Percentiles rank a stretch among this genome's conserved stretches.
These are phyloP conservation scores for Solanum ossicruentum DNA, from an alignment of 257 asterid genomes.

Conservation along the genomic window DNA sequence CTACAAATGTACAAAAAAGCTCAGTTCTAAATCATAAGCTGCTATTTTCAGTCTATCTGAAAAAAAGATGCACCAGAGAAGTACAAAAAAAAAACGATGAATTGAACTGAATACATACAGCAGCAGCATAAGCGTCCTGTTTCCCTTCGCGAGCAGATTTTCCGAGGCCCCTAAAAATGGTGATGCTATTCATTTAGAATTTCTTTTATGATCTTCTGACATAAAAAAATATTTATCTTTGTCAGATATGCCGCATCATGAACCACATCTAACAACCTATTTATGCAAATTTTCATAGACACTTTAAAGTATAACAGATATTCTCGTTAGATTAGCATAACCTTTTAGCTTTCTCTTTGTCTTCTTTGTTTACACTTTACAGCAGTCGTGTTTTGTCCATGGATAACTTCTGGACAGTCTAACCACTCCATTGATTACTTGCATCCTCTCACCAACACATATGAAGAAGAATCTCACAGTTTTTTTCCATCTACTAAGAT, in stretches of 20 bases:
- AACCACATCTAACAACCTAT: neutral
- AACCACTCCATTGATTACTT: neutral
- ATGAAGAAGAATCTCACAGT: neutral
- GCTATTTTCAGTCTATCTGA: neutral
- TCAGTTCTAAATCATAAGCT: neutral
- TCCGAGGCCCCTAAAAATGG: constrained; percentile 43
- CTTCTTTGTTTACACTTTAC: neutral
- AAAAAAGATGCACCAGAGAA: neutral
- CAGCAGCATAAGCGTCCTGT: constrained; percentile 82
- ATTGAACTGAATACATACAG: constrained; percentile 26
- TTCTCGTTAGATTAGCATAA: neutral
- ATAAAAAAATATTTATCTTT: neutral
- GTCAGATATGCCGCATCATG: neutral
- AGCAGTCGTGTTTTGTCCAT: neutral
- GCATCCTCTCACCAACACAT: neutral
- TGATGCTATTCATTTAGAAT: neutral
- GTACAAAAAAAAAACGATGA: neutral
- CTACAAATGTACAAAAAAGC: constrained; percentile 15
- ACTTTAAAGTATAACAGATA: neutral
- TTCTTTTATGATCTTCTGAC: neutral
- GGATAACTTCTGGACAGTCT: neutral
- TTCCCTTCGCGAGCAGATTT: constrained; percentile 44
- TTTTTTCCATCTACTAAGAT: neutral
- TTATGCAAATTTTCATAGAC: neutral
- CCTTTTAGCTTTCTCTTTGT: neutral